These are phyloP conservation scores for Triangularia setosa DNA, from an alignment of 2,329 filamentous ascomycete species.

Conservation along the genomic window DNA sequence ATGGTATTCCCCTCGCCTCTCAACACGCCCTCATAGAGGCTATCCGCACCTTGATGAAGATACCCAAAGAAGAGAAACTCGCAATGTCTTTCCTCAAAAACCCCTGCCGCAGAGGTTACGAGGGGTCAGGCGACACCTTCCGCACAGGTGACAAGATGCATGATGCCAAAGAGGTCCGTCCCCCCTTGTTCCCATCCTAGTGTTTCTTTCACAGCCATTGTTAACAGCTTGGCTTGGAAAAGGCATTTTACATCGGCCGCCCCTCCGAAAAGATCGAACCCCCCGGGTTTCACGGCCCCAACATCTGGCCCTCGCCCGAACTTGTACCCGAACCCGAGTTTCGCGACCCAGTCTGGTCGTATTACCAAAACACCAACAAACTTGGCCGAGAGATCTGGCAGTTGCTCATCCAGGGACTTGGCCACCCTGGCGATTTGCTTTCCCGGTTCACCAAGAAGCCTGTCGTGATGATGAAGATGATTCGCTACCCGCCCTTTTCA, in stretches of 20 bases:
- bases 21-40: conserved; percentile 14
- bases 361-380: conserved; percentile 25
- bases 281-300: conserved; percentile 29
- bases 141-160: conserved; percentile 24
- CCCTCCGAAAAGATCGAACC: conserved; percentile 27
- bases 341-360: conserved; percentile 23
- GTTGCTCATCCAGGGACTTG: conserved; percentile 28
- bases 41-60: conserved; percentile 16
- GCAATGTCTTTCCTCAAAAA: conserved; percentile 25
- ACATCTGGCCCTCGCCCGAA: conserved; percentile 29
- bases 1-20: conserved; percentile 20
- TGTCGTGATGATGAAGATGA: conserved; percentile 25
- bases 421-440: conserved; percentile 16
- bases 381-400: conserved; percentile 27
- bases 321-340: conserved; percentile 29
- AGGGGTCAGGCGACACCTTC: conserved; percentile 20
- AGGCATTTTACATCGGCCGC: conserved; percentile 24
- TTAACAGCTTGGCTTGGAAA: too few relatives aligned
- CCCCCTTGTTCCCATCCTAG: background rate
- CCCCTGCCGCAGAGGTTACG: conserved; percentile 27
- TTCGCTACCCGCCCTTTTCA: conserved; percentile 19
- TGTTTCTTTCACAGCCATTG: background rate
- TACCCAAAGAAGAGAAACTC: conserved; percentile 23
- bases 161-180: conserved; percentile 28
- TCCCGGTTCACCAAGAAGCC: conserved; percentile 23